Conservation (phyloP, 768 basidiomycete species). For the Bullera alba region DNA sequence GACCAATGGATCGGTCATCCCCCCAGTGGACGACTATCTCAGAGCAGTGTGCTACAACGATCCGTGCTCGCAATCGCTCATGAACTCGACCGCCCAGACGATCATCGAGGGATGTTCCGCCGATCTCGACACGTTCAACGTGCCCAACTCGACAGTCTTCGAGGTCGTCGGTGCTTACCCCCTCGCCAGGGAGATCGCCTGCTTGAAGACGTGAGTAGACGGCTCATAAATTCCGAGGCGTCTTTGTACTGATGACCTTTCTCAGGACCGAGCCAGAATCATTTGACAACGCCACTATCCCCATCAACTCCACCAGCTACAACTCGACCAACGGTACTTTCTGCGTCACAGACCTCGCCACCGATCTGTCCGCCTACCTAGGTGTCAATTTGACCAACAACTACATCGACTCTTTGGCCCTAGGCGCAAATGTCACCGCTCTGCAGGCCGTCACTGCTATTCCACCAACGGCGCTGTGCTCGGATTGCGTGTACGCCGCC, state of each 20-base stretch:
- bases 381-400: constrained; percentile 34
- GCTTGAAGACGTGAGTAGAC: constrained; percentile 32
- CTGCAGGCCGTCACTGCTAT: constrained; percentile 16
- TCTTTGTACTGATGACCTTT: background rate
- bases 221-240: too few species aligned
- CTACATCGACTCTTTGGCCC: constrained; percentile 20
- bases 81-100: constrained; percentile 15
- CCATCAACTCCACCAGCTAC: constrained; percentile 20
- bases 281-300: constrained; percentile 13
- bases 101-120: constrained; percentile 21
- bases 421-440: constrained; percentile 32
- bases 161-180: constrained; percentile 30
- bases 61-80: constrained; percentile 23
- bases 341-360: constrained; percentile 37
- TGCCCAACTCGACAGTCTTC: constrained; percentile 18
- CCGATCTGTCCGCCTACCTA: constrained; percentile 32
- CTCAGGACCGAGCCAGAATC: constrained; percentile 5
- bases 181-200: constrained; percentile 37
- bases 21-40: constrained; percentile 31
- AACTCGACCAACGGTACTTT: constrained; percentile 40
- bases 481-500: constrained; percentile 40
- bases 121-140: constrained; percentile 20
- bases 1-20: constrained; percentile 30
- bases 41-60: constrained; percentile 17
- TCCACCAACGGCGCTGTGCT: constrained; percentile 27